Base-by-base conservation (phyloP, 1,139 yeast species). In the Hansenula lynferdii region DNA sequence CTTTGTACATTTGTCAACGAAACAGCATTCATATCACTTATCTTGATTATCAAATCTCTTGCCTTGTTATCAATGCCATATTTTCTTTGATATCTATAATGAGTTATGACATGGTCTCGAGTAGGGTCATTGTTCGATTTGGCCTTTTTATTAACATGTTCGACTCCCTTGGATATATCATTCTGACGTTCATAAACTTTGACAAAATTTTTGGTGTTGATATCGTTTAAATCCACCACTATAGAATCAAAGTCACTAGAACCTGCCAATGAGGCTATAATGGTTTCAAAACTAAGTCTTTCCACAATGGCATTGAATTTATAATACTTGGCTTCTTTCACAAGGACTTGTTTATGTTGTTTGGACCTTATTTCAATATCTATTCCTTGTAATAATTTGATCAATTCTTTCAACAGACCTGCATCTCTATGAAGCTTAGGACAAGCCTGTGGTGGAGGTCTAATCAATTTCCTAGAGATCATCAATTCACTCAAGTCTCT, bases 281-380 rank as follows among this genome's bases (percentile, higher is more conserved):
- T 68, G 26, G 59, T 60, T 49, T 72, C 75, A 31, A 72, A 72
- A n/a, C 84, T 57, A 28, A 87, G 59, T 42, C 71, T 64, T 60
- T 89, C 95, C 56, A 85, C 95, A 32, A 89, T 64, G 35, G 79
- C 89, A 37, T 76, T 61, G 51, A 89, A 82, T 37, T 94, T 69
- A 58, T 85, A 89, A 60, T 83, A 89, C 35, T 72, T 69, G 47
- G 95, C 85, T 54, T 89, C 97, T 37, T 68, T 66, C 7, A 81
- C 58, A 41, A 89, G 64, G 8, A 73, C 59, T 6, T 64, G 56
- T 32, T 94, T 64, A 53, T 83, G 86, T 5, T 64, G 64, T 28
- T 77, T 82, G 46, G 70, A 60, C 25, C 62, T 58, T 15, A 85
- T 65, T 1, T 67, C 63, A 7, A 70, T 49, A 5, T 59, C 53